Evolutionary conservation across 2,329 filamentous ascomycete species (phyloP).

Genomic region (Septoria petroselini): DNA sequence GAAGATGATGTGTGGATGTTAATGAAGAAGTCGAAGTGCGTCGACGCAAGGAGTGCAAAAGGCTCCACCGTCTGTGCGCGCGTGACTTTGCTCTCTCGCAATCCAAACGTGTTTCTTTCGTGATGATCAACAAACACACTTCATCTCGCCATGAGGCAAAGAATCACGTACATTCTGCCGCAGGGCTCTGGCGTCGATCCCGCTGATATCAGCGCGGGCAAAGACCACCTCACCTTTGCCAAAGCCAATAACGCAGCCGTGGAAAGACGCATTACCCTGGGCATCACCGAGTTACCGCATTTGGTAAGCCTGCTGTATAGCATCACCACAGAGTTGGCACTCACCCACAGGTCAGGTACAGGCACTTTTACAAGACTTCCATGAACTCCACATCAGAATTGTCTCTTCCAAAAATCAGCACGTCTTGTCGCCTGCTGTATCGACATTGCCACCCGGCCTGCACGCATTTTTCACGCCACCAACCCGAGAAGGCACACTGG

Average conservation of each 20-base stretch:
- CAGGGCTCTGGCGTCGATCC: constrained; percentile 64
- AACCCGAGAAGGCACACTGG: constrained; percentile 31
- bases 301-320: constrained; percentile 48
- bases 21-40: no score
- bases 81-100: background rate
- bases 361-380: constrained; percentile 59
- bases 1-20: no score
- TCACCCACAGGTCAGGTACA: constrained; percentile 49
- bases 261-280: constrained; percentile 75
- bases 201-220: constrained; percentile 57
- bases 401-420: constrained; percentile 58
- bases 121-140: background rate
- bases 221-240: constrained; percentile 54
- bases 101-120: background rate
- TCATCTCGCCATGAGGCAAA: constrained; percentile 62
- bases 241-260: constrained; percentile 62
- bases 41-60: no score
- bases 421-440: constrained; percentile 66
- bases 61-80: no score
- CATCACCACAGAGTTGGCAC: background rate
- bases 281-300: constrained; percentile 67
- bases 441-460: constrained; percentile 73
- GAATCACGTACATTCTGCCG: constrained; percentile 70
- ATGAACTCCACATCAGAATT: constrained; percentile 79
- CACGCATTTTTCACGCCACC: constrained; percentile 73